Conservation (phyloP, 2,329 filamentous ascomycete genomes). For the Neoarthrinium moseri region DNA sequence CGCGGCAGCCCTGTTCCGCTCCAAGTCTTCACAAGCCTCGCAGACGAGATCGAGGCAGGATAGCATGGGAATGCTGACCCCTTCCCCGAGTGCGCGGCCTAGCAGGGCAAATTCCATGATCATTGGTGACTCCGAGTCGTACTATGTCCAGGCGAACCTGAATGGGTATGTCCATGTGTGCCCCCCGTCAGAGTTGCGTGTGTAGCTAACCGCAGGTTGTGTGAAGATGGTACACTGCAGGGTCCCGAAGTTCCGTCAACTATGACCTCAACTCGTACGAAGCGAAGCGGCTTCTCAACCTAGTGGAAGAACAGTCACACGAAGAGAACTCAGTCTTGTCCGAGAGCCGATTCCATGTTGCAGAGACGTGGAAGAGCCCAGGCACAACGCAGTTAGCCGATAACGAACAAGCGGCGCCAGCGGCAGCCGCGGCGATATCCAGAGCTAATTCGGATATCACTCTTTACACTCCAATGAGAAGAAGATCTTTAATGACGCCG, state of each 20-base stretch:
- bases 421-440: too few species aligned
- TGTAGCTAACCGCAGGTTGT: not conserved
- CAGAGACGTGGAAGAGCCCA: conserved; percentile 22
- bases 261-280: conserved; percentile 45
- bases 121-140: conserved; percentile 15
- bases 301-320: conserved; percentile 31
- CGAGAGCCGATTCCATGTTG: conserved; percentile 31
- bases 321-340: conserved; percentile 32
- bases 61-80: conserved; percentile 24
- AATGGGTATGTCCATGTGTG: conserved; percentile 11
- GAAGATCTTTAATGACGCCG: conserved; percentile 27
- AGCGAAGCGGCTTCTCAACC: conserved; percentile 40
- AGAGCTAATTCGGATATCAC: conserved; percentile 44
- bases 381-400: conserved; percentile 22
- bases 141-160: conserved; percentile 15
- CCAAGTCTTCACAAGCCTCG: conserved; percentile 30
- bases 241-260: conserved; percentile 37
- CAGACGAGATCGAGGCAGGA: conserved; percentile 23
- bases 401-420: too few species aligned
- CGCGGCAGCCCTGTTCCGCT: conserved; percentile 33
- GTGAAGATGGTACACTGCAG: conserved; percentile 27
- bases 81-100: conserved; percentile 18
- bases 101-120: conserved; percentile 33
- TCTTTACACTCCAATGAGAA: conserved; percentile 29
- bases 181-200: not conserved